Evolutionary conservation across 1,139 yeast genomes (phyloP).

Genomic region (Scheffersomyces titani): DNA sequence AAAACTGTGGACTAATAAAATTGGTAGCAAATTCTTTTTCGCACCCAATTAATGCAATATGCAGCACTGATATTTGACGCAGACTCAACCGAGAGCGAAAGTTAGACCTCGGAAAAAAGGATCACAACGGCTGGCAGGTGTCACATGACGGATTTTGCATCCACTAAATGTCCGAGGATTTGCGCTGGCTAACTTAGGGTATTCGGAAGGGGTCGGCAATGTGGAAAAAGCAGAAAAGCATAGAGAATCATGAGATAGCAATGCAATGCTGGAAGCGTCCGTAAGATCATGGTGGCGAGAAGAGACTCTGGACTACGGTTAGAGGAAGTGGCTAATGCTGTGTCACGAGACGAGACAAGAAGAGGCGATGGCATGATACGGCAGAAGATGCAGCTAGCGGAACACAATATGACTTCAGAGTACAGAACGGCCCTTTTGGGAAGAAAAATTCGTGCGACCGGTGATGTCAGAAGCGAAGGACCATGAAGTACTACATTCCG

Average conservation of each 20-base stretch:
- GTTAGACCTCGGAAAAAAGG: neutral
- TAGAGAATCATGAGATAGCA: neutral
- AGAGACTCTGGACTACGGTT: neutral
- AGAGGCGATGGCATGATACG: neutral
- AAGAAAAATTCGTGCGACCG: neutral
- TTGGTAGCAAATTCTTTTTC: neutral
- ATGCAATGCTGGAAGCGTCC: neutral
- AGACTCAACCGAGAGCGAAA: neutral
- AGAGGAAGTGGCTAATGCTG: neutral
- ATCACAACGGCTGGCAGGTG: neutral
- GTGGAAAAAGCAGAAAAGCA: neutral
- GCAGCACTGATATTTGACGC: neutral
- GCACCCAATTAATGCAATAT: neutral
- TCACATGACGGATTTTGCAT: neutral
- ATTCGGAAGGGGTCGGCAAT: neutral
- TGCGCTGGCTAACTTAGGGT: neutral
- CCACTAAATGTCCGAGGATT: neutral
- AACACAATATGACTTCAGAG: neutral
- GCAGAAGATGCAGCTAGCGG: neutral
- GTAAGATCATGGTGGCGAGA: neutral
- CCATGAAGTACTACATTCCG: neutral
- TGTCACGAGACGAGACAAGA: neutral
- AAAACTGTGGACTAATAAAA: neutral
- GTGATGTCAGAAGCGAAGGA: neutral
- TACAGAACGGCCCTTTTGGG: neutral